These are phyloP conservation scores for Leccinum ochraceum DNA, from an alignment of 768 basidiomycete genomes.

Conservation along the genomic window DNA sequence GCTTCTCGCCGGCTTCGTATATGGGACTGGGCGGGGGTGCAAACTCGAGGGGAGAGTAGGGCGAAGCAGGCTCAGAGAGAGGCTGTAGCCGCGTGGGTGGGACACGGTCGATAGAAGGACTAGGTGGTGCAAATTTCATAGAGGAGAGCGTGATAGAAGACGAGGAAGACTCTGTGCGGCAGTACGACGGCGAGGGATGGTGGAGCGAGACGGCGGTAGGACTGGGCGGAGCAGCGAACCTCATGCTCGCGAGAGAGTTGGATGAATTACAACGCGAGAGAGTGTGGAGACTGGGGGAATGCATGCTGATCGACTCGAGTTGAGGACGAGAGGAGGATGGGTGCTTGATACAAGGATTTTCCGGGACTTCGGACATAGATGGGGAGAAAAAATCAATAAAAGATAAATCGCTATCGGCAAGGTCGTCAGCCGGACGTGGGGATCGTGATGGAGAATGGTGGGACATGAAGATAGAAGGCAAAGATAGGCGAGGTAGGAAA, in stretches of 20 bases:
- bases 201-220: conserved; percentile 14
- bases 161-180: conserved; percentile 8
- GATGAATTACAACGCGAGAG: conserved; percentile 21
- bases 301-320: conserved; percentile 22
- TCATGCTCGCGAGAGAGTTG: conserved; percentile 33
- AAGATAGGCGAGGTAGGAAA: conserved; percentile 29
- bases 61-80: conserved; percentile 27
- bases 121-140: conserved; percentile 34
- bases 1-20: conserved; percentile 30
- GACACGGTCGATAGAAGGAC: conserved; percentile 17
- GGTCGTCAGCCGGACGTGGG: conserved; percentile 19
- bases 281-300: conserved; percentile 23
- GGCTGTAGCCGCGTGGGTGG: conserved; percentile 15
- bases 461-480: conserved; percentile 23
- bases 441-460: conserved; percentile 15
- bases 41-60: conserved; percentile 34
- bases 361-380: conserved; percentile 19
- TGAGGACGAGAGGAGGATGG: conserved; percentile 15
- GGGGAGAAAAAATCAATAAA: conserved; percentile 49
- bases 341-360: conserved; percentile 4
- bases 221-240: conserved; percentile 33
- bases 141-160: conserved; percentile 28
- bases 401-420: conserved; percentile 40
- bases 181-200: conserved; percentile 13
- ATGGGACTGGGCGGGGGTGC: conserved; percentile 21